phyloP scores from a whole-genome alignment of 495 filamentous ascomycete species.

The Letharia columbiana region DNA sequence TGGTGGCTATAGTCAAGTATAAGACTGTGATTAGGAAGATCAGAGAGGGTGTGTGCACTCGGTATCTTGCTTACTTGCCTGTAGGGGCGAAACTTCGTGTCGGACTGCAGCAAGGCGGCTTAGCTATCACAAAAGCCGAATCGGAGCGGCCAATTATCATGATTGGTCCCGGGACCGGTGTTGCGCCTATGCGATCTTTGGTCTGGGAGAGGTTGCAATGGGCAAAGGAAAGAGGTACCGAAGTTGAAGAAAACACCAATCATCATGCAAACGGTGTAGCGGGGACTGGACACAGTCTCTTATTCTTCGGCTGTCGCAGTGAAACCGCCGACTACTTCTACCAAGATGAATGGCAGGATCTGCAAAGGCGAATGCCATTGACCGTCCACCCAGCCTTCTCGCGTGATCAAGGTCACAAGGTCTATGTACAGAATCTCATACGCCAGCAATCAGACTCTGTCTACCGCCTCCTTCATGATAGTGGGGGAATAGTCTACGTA shows the following conservation, averaged over 20 bases:
- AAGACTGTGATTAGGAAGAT: slow-evolving; percentile 78
- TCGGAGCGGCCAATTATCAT: slow-evolving; percentile 57
- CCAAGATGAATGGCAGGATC: slow-evolving; percentile 57
- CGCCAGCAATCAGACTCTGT: slow-evolving; percentile 50
- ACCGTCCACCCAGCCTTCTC: slow-evolving; percentile 76
- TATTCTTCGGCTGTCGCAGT: slow-evolving; percentile 81
- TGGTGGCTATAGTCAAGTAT: slow-evolving; percentile 90
- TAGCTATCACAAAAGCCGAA: slow-evolving; percentile 38
- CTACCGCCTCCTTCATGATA: slow-evolving; percentile 46
- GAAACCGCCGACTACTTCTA: slow-evolving; percentile 69
- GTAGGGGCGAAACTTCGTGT: slow-evolving; percentile 51
- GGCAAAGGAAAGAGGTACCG: slow-evolving; percentile 23
- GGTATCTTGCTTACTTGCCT: slow-evolving; percentile 61
- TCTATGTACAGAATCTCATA: slow-evolving; percentile 86
- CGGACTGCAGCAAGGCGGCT: slow-evolving; percentile 47
- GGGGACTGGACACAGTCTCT: slow-evolving; percentile 32
- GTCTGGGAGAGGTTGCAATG: slow-evolving; percentile 54
- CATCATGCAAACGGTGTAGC: slow-evolving; percentile 26
- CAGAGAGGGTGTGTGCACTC: slow-evolving; percentile 81
- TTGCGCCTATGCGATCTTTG: slow-evolving; percentile 79
- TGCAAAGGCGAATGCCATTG: slow-evolving; percentile 30
- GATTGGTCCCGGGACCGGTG: slow-evolving; percentile 81
- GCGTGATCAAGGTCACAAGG: slow-evolving; percentile 61
- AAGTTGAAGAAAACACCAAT: slow-evolving; percentile 29
- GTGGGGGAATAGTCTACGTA: slow-evolving; percentile 55